Base-by-base conservation (phyloP, 1,284 basidiomycete genomes). In the Boletellus sp. region DNA sequence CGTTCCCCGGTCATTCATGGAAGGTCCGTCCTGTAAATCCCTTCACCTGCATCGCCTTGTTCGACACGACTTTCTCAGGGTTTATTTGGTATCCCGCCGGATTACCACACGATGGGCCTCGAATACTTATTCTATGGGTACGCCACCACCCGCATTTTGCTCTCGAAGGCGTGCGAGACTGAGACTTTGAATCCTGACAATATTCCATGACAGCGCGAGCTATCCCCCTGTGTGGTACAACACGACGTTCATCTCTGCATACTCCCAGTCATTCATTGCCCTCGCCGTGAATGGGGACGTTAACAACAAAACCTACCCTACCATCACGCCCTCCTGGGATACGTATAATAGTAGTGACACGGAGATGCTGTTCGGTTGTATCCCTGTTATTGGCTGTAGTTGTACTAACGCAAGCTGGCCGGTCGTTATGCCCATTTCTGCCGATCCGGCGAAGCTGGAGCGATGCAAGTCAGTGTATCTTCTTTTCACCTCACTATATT, bases 291-390 rank as follows among this genome's bases (percentile, higher is more conserved):
- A 38, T 9, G 37, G 49, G 21, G 47, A 59, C 34, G 56, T 60
- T 17, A 56, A 66, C 38, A 16, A 2, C 4, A 58, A 61, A 19
- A 49, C 55, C 6, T 39, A 57, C 26, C 36, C 48, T 3, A 38
- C 32, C 0, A 54, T 66, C 39, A 65, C 58, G 2, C 64, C 64
- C 0, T 0, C 36, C 2, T 65, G 62, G 63, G 9, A 45, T 10
- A 10, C 22, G 20, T 59, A 61, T 32, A 3, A 8, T 20, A 10
- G n/a, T 0, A 48, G 39, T 8, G 14, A 40, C 9, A 54, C 52
- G 14, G 65, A 64, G 16, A 66, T 66, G 58, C 2, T 66, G 3
- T 66, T 66, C 37, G 57, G 67, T 26, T 27, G 39, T 5, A 64
- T 59, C 0, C 52, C 48, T 16, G 43, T 8, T 1, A 49, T 35